Percentiles rank a stretch among this genome's conserved stretches.
Evolutionary conservation across 768 basidiomycete species (phyloP).

Genomic region (Strobilomyces confusus): DNA sequence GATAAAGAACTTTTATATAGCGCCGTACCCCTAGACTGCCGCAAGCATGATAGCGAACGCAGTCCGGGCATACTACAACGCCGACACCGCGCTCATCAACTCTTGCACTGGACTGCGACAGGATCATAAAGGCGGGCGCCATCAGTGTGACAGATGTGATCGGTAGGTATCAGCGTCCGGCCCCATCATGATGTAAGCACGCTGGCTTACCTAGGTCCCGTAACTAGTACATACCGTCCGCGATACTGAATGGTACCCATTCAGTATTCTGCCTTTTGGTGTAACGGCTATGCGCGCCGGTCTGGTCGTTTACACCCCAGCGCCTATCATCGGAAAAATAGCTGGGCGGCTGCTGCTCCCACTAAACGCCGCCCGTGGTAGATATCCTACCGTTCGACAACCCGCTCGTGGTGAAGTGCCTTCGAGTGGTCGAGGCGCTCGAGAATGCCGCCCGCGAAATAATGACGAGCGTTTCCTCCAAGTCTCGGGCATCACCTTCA

Average conservation of each 20-base stretch:
- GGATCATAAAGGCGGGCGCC: slow-evolving; percentile 6
- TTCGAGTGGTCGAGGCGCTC: slow-evolving; percentile 4
- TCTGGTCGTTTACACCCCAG: no score
- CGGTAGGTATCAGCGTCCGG: slow-evolving; percentile 4
- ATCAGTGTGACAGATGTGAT: slow-evolving; percentile 14
- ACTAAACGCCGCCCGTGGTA: background rate
- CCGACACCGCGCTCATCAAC: slow-evolving; percentile 14
- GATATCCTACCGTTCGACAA: slow-evolving; percentile 5
- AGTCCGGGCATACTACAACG: slow-evolving; percentile 16
- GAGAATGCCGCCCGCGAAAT: slow-evolving; percentile 7
- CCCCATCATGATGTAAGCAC: no score
- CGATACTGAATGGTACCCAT: no score
- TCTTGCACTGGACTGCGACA: slow-evolving; percentile 1
- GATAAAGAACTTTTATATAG: slow-evolving; percentile 1
- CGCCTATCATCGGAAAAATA: no score
- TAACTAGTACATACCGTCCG: no score
- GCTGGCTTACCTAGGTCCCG: no score
- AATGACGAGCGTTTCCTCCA: slow-evolving; percentile 7
- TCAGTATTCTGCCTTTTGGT: no score
- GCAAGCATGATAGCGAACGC: slow-evolving; percentile 11
- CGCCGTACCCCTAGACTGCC: slow-evolving; percentile 4
- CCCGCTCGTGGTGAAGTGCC: slow-evolving; percentile 6
- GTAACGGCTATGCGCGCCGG: no score
- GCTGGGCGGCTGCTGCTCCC: no score
- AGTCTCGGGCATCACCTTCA: background rate